Evolutionary conservation across 306 rosid genomes (phyloP).

Genomic region (Prunus dulcis): DNA sequence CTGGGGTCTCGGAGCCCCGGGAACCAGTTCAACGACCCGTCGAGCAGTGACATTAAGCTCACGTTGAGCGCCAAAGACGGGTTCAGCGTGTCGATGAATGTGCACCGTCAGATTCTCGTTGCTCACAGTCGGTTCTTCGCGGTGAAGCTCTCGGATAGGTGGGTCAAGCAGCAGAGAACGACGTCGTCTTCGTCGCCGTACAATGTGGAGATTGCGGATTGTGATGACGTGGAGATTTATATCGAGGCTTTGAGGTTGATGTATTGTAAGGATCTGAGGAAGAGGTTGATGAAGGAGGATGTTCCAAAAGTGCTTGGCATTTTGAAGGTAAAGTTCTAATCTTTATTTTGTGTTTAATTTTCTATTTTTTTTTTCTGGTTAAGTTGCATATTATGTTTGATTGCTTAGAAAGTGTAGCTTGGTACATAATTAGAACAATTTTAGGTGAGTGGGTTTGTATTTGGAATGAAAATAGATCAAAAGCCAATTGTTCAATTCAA

Average conservation of each 20-base stretch:
- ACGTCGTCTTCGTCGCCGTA: constrained; percentile 47
- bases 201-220: constrained; percentile 83
- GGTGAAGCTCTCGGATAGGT: constrained; percentile 72
- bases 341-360: background rate
- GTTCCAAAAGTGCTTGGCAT: constrained; percentile 82
- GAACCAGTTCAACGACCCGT: constrained; percentile 72
- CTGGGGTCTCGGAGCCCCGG: constrained; percentile 69
- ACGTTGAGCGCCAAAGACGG: constrained; percentile 78
- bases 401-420: background rate
- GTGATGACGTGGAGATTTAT: constrained; percentile 90
- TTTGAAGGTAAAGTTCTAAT: constrained; percentile 51
- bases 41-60: constrained; percentile 71
- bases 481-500: background rate
- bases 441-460: background rate
- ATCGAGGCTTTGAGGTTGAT: constrained; percentile 81
- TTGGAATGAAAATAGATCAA: background rate
- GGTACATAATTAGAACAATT: background rate
- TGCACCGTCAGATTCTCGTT: constrained; percentile 81
- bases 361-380: background rate
- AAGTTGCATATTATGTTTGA: background rate
- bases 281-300: constrained; percentile 83
- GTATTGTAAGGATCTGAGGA: constrained; percentile 88
- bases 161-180: constrained; percentile 65
- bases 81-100: constrained; percentile 58
- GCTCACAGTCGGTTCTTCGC: constrained; percentile 81